Evolutionary conservation across 495 filamentous ascomycete species (phyloP).

Genomic region (Neurospora tetraspora): DNA sequence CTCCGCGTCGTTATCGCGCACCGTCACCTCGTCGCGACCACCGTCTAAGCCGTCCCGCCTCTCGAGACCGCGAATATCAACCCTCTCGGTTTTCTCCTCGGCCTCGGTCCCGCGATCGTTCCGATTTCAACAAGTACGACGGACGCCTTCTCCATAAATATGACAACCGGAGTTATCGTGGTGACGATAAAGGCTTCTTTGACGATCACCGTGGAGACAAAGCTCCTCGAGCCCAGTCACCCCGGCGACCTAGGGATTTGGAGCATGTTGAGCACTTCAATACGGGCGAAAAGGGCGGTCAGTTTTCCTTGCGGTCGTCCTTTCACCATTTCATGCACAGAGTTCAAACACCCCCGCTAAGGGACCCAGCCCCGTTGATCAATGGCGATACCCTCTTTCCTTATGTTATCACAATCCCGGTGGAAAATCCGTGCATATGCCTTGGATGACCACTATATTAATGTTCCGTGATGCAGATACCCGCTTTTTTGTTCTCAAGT

Average conservation of each 20-base stretch:
- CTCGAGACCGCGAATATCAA: conserved; percentile 13
- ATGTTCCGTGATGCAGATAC: conserved; percentile 19
- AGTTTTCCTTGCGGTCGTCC: not conserved
- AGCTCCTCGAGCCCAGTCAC: not conserved
- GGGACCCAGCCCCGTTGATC: not conserved
- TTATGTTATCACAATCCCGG: not conserved
- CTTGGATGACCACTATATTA: not conserved
- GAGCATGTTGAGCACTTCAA: not conserved
- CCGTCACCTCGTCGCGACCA: conserved; percentile 7
- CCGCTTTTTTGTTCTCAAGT: conserved; percentile 38
- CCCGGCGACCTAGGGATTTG: conserved; percentile 1
- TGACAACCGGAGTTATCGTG: conserved; percentile 1
- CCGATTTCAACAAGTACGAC: conserved; percentile 12
- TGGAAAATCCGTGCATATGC: not conserved
- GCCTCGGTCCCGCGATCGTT: conserved; percentile 2
- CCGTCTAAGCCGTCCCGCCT: conserved; percentile 7
- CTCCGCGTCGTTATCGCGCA: conserved; percentile 8
- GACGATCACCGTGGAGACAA: not conserved
- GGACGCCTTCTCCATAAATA: conserved; percentile 9
- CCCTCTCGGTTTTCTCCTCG: conserved; percentile 3
- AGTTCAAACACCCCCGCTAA: not conserved
- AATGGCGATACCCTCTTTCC: not conserved
- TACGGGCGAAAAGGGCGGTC: conserved; percentile 7
- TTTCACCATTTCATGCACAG: not conserved
- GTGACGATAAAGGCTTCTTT: conserved; percentile 4